A percentile compares a stretch with the other conserved stretches of the same genome.
These are phyloP conservation scores for Hyphopichia khmerensis DNA, from an alignment of 1,139 yeast species.

Conservation along the genomic window DNA sequence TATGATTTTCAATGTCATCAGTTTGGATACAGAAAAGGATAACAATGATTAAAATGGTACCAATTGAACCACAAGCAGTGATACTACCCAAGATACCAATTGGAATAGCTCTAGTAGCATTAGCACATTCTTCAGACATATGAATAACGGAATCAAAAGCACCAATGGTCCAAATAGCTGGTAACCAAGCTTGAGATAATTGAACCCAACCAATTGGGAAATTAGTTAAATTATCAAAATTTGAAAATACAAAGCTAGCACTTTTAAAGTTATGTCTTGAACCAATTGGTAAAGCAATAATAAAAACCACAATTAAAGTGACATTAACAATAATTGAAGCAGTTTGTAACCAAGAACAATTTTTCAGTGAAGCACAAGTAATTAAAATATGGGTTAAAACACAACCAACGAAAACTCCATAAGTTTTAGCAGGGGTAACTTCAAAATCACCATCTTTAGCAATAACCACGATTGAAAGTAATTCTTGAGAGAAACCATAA, in stretches of 20 bases:
- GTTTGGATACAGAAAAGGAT: slow-evolving; percentile 20
- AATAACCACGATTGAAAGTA: slow-evolving; percentile 23
- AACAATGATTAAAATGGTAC: slow-evolving; percentile 19
- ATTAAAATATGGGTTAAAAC: slow-evolving; percentile 17
- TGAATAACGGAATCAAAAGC: slow-evolving; percentile 33
- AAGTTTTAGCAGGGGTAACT: slow-evolving; percentile 21
- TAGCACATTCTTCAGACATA: slow-evolving; percentile 29
- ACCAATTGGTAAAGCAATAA: slow-evolving; percentile 28
- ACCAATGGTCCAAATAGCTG: slow-evolving; percentile 34
- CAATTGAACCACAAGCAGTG: slow-evolving; percentile 20
- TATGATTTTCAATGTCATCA: slow-evolving; percentile 15
- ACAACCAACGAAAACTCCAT: slow-evolving; percentile 29
- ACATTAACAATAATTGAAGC: slow-evolving; percentile 22
- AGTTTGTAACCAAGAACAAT: slow-evolving; percentile 15
- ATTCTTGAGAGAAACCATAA: slow-evolving; percentile 27
- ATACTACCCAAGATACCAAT: slow-evolving; percentile 27
- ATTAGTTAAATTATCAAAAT: slow-evolving; percentile 14
- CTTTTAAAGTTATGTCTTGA: slow-evolving; percentile 17
- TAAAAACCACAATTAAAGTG: slow-evolving; percentile 14
- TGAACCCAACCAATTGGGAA: slow-evolving; percentile 12
- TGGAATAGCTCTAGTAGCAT: slow-evolving; percentile 27
- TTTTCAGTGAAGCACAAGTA: slow-evolving; percentile 23
- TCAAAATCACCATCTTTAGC: slow-evolving; percentile 20
- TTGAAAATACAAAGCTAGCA: slow-evolving; percentile 17
- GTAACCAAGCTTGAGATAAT: slow-evolving; percentile 24